phyloP scores from a whole-genome alignment of 306 rosid genomes.

The Erythrophleum fordii region DNA sequence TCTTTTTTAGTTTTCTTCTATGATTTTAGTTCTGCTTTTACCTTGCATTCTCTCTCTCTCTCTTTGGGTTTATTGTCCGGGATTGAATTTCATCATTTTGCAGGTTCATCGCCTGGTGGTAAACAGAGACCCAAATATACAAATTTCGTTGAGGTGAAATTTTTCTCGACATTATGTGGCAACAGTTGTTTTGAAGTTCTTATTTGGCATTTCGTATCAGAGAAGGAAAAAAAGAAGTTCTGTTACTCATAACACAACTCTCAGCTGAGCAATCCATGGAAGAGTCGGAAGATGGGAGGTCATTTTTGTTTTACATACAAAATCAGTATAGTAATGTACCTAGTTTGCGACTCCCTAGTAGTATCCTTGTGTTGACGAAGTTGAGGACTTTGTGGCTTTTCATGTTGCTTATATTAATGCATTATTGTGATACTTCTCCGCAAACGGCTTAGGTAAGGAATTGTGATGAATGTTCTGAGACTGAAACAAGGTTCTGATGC shows the following conservation, averaged over 20 bases:
- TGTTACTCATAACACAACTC: too few species aligned
- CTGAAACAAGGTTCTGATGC: background rate
- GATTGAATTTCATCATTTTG: slow-evolving; percentile 5
- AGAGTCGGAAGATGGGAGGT: too few species aligned
- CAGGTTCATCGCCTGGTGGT: slow-evolving; percentile 97
- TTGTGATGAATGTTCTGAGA: too few species aligned
- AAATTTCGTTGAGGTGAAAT: slow-evolving; percentile 81
- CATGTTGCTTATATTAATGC: background rate
- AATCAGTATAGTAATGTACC: too few species aligned
- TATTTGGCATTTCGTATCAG: background rate
- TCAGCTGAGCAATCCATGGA: too few species aligned
- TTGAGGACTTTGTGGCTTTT: too few species aligned
- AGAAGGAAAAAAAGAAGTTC: too few species aligned
- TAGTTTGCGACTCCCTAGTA: too few species aligned
- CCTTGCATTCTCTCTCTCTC: too few species aligned
- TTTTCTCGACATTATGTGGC: background rate
- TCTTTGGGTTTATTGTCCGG: background rate
- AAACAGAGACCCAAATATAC: slow-evolving; percentile 91
- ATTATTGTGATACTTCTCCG: background rate
- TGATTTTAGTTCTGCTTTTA: background rate
- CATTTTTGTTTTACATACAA: too few species aligned
- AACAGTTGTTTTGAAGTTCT: background rate
- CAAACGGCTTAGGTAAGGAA: too few species aligned
- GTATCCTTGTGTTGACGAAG: too few species aligned
- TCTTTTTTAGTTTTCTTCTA: background rate